Base-by-base conservation (phyloP, 441 rosid genomes). In the Arabidopsis hybrid region DNA sequence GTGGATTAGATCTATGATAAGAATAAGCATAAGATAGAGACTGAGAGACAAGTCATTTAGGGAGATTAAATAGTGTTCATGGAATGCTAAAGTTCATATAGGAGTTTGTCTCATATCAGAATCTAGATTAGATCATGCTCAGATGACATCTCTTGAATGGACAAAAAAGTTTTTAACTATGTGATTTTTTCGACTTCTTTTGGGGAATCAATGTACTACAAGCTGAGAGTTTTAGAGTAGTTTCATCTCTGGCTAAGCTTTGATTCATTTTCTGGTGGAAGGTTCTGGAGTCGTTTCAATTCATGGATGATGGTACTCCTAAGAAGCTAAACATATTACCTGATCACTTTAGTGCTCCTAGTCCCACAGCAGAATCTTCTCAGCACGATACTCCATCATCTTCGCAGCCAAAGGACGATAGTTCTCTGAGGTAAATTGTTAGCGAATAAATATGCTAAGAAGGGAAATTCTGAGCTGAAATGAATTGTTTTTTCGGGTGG, bases 251-350 rank as follows among this genome's bases (percentile, higher is more conserved):
- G 53, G 62, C 42, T 67, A 8, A 2, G 4, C n/a, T 21, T 18
- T 55, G 0, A 2, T 47, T 79, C 43, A 4, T 55, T 62, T 42
- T 43, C n/a, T 69, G 71, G 50, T 76, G 53, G 13, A 67, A 69
- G 67, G 46, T 72, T 76, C 45, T 57, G 38, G 39, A 46, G 43
- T 65, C 16, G 39, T 74, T 14, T 62, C 56, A 12, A 84, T 89
- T 83, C 81, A 92, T 95, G 99, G 99, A 76, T 78, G 94, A 85
- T 86, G 85, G 83, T 80, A 74, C 80, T 76, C 83, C 74, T 76
- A 85, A 82, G 76, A 95, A 82, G 79, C 58, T 92, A 80, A 91
- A 83, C 58, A 81, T 95, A 62, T 78, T 89, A 69, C 83, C 79
- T 8, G 92, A 91, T 83, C 91, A 95, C 82, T 95, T 95, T 77